phyloP scores from a whole-genome alignment of 179 eudicot species.

The Beta lomatogona region DNA sequence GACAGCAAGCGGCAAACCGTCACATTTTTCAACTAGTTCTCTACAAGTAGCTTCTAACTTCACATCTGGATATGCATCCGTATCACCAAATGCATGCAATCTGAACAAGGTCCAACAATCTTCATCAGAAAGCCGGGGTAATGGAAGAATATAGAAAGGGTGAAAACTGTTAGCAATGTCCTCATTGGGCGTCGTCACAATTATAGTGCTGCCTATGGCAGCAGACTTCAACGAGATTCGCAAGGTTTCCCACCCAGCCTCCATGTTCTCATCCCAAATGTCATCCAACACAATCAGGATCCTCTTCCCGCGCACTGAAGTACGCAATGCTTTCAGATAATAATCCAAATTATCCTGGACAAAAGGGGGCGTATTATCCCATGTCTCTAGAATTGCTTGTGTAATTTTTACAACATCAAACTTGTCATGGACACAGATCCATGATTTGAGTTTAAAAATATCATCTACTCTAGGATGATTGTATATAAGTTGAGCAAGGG shows the following conservation, averaged over 20 bases:
- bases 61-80: neutral
- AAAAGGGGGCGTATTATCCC: too few species aligned
- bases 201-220: slow-evolving; percentile 7
- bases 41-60: neutral
- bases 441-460: slow-evolving; percentile 5
- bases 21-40: slow-evolving; percentile 3
- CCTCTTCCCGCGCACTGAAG: neutral
- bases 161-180: neutral
- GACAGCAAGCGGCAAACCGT: slow-evolving; percentile 22
- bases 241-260: too few species aligned
- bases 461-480: neutral
- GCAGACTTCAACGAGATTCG: neutral
- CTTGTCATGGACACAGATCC: slow-evolving; percentile 14
- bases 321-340: neutral
- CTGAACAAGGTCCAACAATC: slow-evolving; percentile 14
- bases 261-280: slow-evolving; percentile 7
- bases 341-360: neutral
- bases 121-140: slow-evolving; percentile 5
- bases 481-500: slow-evolving; percentile 26
- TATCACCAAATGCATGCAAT: neutral
- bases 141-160: neutral
- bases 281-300: slow-evolving; percentile 4
- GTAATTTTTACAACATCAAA: neutral
- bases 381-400: neutral
- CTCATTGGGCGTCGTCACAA: slow-evolving; percentile 10